Evolutionary conservation across 2,329 filamentous ascomycete species (phyloP), one percentile per base, ranked within the genome.

Genomic region (Calonectria naviculata): DNA sequence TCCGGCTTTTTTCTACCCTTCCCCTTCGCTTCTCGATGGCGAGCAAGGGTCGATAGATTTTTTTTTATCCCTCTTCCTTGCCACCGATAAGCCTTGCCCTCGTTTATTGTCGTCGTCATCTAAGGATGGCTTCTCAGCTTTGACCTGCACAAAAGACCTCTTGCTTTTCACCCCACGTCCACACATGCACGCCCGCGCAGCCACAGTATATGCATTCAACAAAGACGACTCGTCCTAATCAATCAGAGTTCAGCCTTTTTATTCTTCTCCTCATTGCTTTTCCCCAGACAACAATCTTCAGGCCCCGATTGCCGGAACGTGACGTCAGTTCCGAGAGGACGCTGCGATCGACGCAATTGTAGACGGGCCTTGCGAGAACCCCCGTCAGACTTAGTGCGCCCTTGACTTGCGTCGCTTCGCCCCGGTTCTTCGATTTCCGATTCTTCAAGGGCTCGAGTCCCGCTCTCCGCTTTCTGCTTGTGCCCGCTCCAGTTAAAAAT

Each of bases 321-420:
- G 71, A 73, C 71, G 74, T 75, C 69, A 71, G 61, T 52, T 49
- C 54, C 28, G 8, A 24, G 41, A 60, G 15, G 12, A 9, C 64
- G 24, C 52, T 36, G 60, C 41, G 65, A 71, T 71, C 68, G 21
- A 41, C 74, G 61, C 67, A 68, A 65, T 72, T 63, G 52, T 66
- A 61, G 66, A 47, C 74, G 46, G 47, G 41, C 52, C 66, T 41
- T 36, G 38, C 15, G 44, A 42, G 38, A 41, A 29, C 47, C 64
- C 52, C 65, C 36, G 41, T 46, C 46, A 67, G 71, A 72, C 69
- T 29, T 67, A 67, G 65, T 46, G 65, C 65, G 65, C 52, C 42
- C 31, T 65, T 56, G 42, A 49, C 28, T 65, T 31, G 52, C 52
- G 21, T 67, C 34, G 31, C 44, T 52, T 52, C 46, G 63, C 36